A percentile compares a stretch with the other conserved stretches of the same genome.
phyloP scores from a whole-genome alignment of 306 rosid species.

The Prosopis cineraria region DNA sequence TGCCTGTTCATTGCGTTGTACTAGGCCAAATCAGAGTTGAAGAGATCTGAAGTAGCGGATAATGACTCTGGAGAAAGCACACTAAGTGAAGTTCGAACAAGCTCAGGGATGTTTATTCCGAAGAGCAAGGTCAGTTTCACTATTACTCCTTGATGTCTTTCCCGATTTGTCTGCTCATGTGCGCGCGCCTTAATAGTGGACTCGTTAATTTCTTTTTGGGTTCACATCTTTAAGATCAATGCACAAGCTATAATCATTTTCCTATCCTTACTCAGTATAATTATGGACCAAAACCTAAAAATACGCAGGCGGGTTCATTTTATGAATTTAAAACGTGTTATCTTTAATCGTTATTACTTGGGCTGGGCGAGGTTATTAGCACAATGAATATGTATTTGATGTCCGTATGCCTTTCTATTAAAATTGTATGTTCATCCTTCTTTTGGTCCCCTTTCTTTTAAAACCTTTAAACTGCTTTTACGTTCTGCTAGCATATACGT shows the following conservation, averaged over 20 bases:
- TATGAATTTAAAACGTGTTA: neutral
- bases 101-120: conserved; percentile 93
- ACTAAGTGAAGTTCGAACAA: conserved; percentile 87
- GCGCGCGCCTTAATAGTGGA: neutral
- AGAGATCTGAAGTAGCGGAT: conserved; percentile 97
- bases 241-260: neutral
- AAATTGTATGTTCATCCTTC: neutral
- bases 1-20: neutral
- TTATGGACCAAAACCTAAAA: neutral
- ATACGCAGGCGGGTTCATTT: neutral
- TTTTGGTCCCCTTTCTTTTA: neutral
- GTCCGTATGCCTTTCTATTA: neutral
- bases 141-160: neutral
- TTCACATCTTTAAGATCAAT: neutral
- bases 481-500: neutral
- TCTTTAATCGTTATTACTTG: neutral
- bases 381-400: neutral
- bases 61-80: conserved; percentile 66
- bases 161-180: neutral
- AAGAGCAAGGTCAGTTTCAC: conserved; percentile 70
- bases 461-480: conserved; percentile 10
- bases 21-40: conserved; percentile 90
- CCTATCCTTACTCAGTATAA: neutral
- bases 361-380: neutral
- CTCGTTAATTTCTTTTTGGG: neutral